A percentile compares a stretch with the other conserved stretches of the same genome.
Evolutionary conservation across 1,284 basidiomycete genomes (phyloP).

Genomic region (Cutaneotrichosporon cavernicola): DNA sequence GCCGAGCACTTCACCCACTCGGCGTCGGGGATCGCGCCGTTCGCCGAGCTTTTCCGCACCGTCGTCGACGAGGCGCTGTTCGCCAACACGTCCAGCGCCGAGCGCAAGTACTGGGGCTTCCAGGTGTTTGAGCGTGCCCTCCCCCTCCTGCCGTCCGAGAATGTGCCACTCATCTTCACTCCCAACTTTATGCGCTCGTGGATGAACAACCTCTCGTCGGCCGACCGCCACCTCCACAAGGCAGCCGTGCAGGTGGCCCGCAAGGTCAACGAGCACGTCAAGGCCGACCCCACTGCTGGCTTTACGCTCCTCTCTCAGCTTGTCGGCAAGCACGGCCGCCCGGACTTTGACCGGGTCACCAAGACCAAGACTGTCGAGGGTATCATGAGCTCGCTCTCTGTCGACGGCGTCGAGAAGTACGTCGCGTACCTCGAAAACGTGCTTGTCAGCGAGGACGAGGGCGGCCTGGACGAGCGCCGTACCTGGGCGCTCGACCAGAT

Average conservation of each 20-base stretch:
- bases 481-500: slow-evolving; percentile 87
- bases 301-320: slow-evolving; percentile 83
- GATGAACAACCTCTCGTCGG: slow-evolving; percentile 89
- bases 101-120: slow-evolving; percentile 95
- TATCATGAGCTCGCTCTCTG: slow-evolving; percentile 73
- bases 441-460: slow-evolving; percentile 55
- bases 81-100: slow-evolving; percentile 74
- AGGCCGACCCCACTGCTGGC: slow-evolving; percentile 73
- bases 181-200: slow-evolving; percentile 94
- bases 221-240: slow-evolving; percentile 85
- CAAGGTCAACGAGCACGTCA: slow-evolving; percentile 72
- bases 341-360: slow-evolving; percentile 88
- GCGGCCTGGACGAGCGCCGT: slow-evolving; percentile 45
- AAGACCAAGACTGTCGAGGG: slow-evolving; percentile 90
- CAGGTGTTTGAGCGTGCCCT: slow-evolving; percentile 82
- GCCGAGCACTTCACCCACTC: slow-evolving; percentile 63
- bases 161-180: slow-evolving; percentile 76
- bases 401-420: slow-evolving; percentile 73
- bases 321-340: slow-evolving; percentile 78
- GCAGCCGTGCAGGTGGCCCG: slow-evolving; percentile 74
- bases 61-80: slow-evolving; percentile 93
- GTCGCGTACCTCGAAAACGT: slow-evolving; percentile 68
- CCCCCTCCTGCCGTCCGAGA: slow-evolving; percentile 62
- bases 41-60: slow-evolving; percentile 85
- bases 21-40: slow-evolving; percentile 60